Percentiles rank a stretch among this genome's conserved stretches.
phyloP scores from a whole-genome alignment of 805 yeast genomes.

The Phaffomyces antillensis region DNA sequence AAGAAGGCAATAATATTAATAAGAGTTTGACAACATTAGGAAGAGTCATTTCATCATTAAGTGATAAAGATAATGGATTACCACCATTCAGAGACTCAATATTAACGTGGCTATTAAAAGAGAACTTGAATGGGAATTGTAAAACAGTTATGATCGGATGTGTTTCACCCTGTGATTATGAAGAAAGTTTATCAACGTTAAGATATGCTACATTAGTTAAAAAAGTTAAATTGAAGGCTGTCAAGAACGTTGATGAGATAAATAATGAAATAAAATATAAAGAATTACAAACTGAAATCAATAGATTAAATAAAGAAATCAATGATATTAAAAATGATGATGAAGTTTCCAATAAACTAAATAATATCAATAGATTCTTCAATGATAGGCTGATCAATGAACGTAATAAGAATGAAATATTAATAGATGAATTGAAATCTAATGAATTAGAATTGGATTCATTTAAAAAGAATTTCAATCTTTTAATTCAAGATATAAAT shows the following conservation, averaged over 20 bases:
- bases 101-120: constrained; percentile 68
- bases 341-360: constrained; percentile 10
- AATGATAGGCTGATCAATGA: constrained; percentile 24
- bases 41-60: constrained; percentile 49
- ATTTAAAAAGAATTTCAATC: constrained; percentile 3
- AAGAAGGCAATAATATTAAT: constrained; percentile 74
- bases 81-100: constrained; percentile 53
- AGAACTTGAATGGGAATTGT: constrained; percentile 78
- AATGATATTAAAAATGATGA: constrained; percentile 18
- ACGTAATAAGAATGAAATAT: constrained; percentile 18
- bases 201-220: constrained; percentile 76
- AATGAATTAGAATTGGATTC: not conserved
- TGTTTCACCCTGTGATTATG: constrained; percentile 71
- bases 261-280: constrained; percentile 11
- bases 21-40: constrained; percentile 75
- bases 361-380: constrained; percentile 20
- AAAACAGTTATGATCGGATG: constrained; percentile 86
- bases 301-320: constrained; percentile 12
- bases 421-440: constrained; percentile 8
- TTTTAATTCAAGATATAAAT: constrained; percentile 5
- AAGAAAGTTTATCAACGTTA: constrained; percentile 68
- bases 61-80: constrained; percentile 31
- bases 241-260: constrained; percentile 29
- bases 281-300: constrained; percentile 17
- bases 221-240: constrained; percentile 57